Evolutionary conservation across 345 rosid genomes (phyloP), one percentile per base, ranked within the genome.

Genomic region (Eucalyptus marginata): DNA sequence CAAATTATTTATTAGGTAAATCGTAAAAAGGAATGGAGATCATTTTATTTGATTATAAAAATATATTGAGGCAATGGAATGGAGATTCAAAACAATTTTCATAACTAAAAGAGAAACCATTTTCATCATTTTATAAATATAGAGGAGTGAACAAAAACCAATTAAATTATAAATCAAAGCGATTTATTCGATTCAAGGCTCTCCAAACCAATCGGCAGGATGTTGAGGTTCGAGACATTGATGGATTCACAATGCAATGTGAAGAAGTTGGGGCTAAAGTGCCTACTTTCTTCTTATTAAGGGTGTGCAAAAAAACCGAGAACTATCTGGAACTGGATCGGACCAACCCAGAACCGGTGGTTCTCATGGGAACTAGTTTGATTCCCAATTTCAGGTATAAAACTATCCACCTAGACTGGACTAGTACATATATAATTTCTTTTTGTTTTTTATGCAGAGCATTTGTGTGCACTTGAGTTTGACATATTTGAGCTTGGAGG

Each of bases 291-390:
- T 54, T 8, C 59, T 54, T 4, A 54, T 20, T 5, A 50, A 50
- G 0, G 7, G 52, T 50, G 0, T 15, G 7, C 52, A 1, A 50
- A 15, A 50, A 50, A 50, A 50, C 1, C 3, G 1, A 50, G 1
- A 50, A 50, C 0, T 7, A 15, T 5, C 18, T 1, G 0, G 2
- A 50, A 50, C 0, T 5, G 0, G 51, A 50, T 50, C 0, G 0
- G 0, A 15, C 7, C 18, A 50, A 6, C 52, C 52, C 52, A 50
- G 0, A 0, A 50, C 18, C 0, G 0, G 52, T 0, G 0, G 0
- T 50, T 50, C 1, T 0, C 18, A 50, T 50, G 1, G 17, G 3
- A 50, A 50, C 52, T 50, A 50, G 7, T 50, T 0, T 0, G 0
- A 1, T 50, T 50, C 16, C 1, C 7, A 0, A 0, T 50, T 50